phyloP scores from a whole-genome alignment of 2,329 filamentous ascomycete species.

The Bimuria novae-zelandiae region DNA sequence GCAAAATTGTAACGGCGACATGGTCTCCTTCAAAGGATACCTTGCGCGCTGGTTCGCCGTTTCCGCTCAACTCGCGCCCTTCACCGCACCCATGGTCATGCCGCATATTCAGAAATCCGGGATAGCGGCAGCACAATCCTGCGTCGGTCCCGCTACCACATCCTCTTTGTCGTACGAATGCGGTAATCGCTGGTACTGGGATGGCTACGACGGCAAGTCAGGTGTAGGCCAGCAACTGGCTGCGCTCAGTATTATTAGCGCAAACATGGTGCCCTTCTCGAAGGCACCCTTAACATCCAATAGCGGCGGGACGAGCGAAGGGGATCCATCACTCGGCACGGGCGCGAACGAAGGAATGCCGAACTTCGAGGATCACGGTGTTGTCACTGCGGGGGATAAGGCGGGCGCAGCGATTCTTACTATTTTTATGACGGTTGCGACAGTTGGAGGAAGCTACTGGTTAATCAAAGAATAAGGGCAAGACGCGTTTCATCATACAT shows the following conservation, averaged over 20 bases:
- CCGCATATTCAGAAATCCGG: constrained; percentile 60
- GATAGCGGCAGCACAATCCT: constrained; percentile 58
- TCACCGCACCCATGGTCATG: constrained; percentile 56
- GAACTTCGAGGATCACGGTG: constrained; percentile 14
- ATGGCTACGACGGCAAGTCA: constrained; percentile 50
- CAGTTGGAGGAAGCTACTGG: constrained; percentile 28
- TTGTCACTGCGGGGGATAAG: constrained; percentile 46
- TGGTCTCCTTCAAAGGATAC: constrained; percentile 53
- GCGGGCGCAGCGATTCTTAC: constrained; percentile 52
- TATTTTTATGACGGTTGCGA: constrained; percentile 28
- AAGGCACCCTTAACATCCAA: constrained; percentile 50
- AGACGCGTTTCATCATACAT: not conserved
- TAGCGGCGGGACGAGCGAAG: constrained; percentile 56
- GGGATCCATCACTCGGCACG: constrained; percentile 48
- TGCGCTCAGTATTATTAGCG: constrained; percentile 58
- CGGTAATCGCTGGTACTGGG: constrained; percentile 50
- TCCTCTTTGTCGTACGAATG: constrained; percentile 43
- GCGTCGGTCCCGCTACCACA: constrained; percentile 51
- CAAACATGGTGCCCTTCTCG: constrained; percentile 45
- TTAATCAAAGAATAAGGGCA: constrained; percentile 20
- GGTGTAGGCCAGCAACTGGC: constrained; percentile 64
- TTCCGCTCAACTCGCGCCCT: constrained; percentile 63
- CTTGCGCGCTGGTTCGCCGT: constrained; percentile 57
- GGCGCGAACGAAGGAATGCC: constrained; percentile 31
- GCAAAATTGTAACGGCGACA: constrained; percentile 50